Conservation (phyloP, 164 flowering plant species). For the Vitis rotundifolia region DNA sequence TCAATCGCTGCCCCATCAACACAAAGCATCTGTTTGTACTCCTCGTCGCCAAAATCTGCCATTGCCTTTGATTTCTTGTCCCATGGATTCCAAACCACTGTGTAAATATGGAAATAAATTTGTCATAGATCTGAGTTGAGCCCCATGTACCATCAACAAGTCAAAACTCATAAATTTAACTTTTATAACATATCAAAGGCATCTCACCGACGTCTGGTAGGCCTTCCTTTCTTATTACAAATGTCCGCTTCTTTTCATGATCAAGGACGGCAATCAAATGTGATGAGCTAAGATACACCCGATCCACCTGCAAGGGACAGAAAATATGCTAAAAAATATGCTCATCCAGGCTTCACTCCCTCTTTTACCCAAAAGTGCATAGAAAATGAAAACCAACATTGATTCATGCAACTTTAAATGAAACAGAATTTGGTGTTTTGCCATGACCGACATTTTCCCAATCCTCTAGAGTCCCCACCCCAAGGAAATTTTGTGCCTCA, state of each 20-base stretch:
- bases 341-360: no score
- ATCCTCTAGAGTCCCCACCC: no score
- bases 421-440: no score
- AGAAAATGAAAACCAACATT: no score
- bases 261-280: conserved; percentile 84
- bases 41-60: conserved; percentile 82
- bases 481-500: no score
- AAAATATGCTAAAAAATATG: not conserved
- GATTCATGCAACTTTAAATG: no score
- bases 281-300: conserved; percentile 76
- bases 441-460: no score
- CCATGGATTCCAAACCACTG: conserved; percentile 99
- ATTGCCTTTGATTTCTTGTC: conserved; percentile 85
- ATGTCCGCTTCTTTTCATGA: conserved; percentile 87
- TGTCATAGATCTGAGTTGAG: no score
- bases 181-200: no score
- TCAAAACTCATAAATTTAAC: no score
- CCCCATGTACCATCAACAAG: no score
- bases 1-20: conserved; percentile 86
- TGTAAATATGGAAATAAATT: not conserved
- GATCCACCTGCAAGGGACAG: conserved; percentile 61
- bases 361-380: no score
- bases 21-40: conserved; percentile 92
- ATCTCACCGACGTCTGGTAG: conserved; percentile 89
- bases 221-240: conserved; percentile 79